A percentile compares a stretch with the other conserved stretches of the same genome.
Conservation (phyloP, 495 filamentous ascomycete species). For the Neurospora hispaniola region DNA sequence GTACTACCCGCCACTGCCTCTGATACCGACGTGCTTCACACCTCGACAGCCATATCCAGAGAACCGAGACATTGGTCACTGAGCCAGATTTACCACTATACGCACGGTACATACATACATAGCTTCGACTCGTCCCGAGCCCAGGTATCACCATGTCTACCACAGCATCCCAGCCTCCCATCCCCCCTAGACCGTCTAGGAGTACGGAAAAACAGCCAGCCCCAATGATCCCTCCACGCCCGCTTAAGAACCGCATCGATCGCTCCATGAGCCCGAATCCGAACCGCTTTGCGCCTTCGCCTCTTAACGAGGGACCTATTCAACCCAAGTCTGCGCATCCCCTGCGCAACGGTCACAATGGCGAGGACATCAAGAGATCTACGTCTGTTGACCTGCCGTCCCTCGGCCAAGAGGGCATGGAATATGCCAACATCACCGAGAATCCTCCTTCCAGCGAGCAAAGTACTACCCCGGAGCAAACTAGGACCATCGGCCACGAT, state of each 20-base stretch:
- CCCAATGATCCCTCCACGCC: constrained; percentile 62
- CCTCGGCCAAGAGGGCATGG: constrained; percentile 78
- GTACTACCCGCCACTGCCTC: constrained; percentile 4
- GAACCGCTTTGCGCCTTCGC: constrained; percentile 73
- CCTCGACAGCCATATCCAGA: not conserved
- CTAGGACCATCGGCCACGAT: constrained; percentile 66
- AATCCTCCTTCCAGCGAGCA: constrained; percentile 14
- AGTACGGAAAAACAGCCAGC: constrained; percentile 31
- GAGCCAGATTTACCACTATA: not conserved
- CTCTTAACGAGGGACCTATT: constrained; percentile 56
- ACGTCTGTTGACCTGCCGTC: constrained; percentile 74
- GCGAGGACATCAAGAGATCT: constrained; percentile 47
- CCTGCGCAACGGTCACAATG: constrained; percentile 32
- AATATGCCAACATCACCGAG: constrained; percentile 60
- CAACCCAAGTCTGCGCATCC: constrained; percentile 15
- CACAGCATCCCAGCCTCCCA: constrained; percentile 42
- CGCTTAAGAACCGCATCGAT: constrained; percentile 51
- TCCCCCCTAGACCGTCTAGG: constrained; percentile 56
- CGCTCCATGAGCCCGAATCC: constrained; percentile 69
- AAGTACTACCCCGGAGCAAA: constrained; percentile 49
- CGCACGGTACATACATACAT: not conserved
- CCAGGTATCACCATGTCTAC: constrained; percentile 23
- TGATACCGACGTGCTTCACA: constrained; percentile 3
- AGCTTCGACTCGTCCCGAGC: not conserved
- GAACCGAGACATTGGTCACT: not conserved